A percentile compares a stretch with the other conserved stretches of the same genome.
These are phyloP conservation scores for Chytriomyces sp. DNA, from an alignment of 192 early-diverging fungal species.

Conservation along the genomic window DNA sequence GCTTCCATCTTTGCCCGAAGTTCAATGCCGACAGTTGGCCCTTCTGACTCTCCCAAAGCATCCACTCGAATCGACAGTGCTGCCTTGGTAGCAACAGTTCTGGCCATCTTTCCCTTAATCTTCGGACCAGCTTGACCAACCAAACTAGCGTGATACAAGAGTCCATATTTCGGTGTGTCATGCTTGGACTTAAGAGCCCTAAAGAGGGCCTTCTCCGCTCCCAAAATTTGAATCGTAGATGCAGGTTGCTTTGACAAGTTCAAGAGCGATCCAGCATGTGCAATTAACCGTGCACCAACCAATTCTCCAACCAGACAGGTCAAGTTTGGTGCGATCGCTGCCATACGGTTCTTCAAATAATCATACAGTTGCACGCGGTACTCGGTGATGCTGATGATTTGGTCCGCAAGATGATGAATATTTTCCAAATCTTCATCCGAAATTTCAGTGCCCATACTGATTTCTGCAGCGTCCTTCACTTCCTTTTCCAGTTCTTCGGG, in stretches of 20 bases:
- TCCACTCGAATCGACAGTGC: conserved; percentile 89
- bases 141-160: conserved; percentile 97
- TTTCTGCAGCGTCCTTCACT: conserved; percentile 95
- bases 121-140: conserved; percentile 94
- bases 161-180: conserved; percentile 97
- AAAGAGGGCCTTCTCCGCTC: conserved; percentile 98
- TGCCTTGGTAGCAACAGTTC: conserved; percentile 90
- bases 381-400: conserved; percentile 93
- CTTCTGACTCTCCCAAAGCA: conserved; percentile 73
- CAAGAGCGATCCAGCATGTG: conserved; percentile 92
- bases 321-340: conserved; percentile 61
- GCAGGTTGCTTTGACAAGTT: conserved; percentile 98
- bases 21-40: conserved; percentile 81
- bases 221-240: conserved; percentile 96
- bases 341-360: conserved; percentile 98
- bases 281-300: conserved; percentile 95
- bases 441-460: conserved; percentile 99
- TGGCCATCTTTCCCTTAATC: conserved; percentile 98
- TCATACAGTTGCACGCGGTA: conserved; percentile 95
- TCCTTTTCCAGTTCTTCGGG: conserved; percentile 91
- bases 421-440: conserved; percentile 96
- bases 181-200: conserved; percentile 95
- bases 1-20: conserved; percentile 86
- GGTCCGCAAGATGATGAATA: conserved; percentile 93
- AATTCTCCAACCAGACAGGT: conserved; percentile 93